These are phyloP conservation scores for Solanum peruvianum DNA, from an alignment of 257 asterid species.

Conservation along the genomic window DNA sequence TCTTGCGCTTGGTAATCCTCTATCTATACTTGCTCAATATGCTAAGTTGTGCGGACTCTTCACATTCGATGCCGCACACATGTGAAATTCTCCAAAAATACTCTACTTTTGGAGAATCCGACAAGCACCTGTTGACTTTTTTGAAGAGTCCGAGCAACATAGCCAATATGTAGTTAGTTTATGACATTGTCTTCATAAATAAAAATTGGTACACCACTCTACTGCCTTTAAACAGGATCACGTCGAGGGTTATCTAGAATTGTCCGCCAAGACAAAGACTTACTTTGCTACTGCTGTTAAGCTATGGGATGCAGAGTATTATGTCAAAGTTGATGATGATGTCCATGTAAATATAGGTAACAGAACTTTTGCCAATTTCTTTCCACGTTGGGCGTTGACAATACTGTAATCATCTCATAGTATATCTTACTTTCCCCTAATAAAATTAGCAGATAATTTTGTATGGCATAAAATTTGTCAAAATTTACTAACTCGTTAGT, in stretches of 20 bases:
- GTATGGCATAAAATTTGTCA: background rate
- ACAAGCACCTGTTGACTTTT: background rate
- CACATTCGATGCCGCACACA: background rate
- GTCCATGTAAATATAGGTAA: constrained; percentile 93
- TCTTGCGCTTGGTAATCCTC: constrained; percentile 66
- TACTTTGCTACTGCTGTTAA: constrained; percentile 75
- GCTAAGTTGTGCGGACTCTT: background rate
- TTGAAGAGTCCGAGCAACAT: background rate
- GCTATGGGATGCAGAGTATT: constrained; percentile 86
- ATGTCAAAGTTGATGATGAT: constrained; percentile 85
- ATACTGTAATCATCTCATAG: background rate
- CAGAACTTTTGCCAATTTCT: background rate
- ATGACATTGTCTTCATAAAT: background rate
- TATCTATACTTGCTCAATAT: background rate
- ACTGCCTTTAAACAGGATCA: constrained; percentile 43
- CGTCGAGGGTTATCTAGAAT: constrained; percentile 86
- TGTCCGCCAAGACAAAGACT: constrained; percentile 82
- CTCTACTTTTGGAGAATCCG: background rate
- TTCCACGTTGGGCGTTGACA: background rate
- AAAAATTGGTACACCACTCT: background rate
- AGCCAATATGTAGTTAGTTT: background rate
- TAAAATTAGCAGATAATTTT: background rate
- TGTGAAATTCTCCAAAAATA: background rate
- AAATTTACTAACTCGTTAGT: background rate
- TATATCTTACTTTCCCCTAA: background rate